phyloP scores from a whole-genome alignment of 2,329 filamentous ascomycete species.

The Mollisia scopiformis region DNA sequence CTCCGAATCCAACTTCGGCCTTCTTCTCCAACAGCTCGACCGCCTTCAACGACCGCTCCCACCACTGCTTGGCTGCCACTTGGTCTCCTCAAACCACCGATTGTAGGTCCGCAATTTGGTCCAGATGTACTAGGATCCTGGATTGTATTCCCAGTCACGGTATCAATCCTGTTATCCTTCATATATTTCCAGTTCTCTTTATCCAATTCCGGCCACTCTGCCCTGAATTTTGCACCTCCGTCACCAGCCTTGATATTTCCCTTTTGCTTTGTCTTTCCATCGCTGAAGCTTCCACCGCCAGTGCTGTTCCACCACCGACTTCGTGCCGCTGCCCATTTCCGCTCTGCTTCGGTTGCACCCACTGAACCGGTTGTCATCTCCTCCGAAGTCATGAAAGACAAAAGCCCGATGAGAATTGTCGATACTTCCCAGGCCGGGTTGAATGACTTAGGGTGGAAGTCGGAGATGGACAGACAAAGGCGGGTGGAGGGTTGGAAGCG shows the following conservation, averaged over 20 bases:
- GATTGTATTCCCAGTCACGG: slow-evolving; percentile 70
- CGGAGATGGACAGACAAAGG: slow-evolving; percentile 92
- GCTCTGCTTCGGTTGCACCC: slow-evolving; percentile 74
- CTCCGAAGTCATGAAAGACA: slow-evolving; percentile 98
- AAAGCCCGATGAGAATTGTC: slow-evolving; percentile 89
- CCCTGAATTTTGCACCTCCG: slow-evolving; percentile 85
- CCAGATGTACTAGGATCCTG: slow-evolving; percentile 51
- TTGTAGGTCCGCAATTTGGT: slow-evolving; percentile 61
- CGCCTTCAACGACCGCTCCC: slow-evolving; percentile 74
- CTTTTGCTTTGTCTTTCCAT: slow-evolving; percentile 49
- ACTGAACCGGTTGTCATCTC: slow-evolving; percentile 98
- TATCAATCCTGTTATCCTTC: slow-evolving; percentile 78
- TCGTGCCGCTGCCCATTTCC: slow-evolving; percentile 74
- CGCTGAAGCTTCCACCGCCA: slow-evolving; percentile 60
- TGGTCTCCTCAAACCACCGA: slow-evolving; percentile 65
- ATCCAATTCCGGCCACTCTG: slow-evolving; percentile 90
- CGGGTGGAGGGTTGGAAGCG: slow-evolving; percentile 92
- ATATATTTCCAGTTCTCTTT: slow-evolving; percentile 93
- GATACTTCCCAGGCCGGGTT: slow-evolving; percentile 98
- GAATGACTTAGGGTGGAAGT: slow-evolving; percentile 97
- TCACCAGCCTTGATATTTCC: slow-evolving; percentile 91
- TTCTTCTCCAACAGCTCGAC: slow-evolving; percentile 74
- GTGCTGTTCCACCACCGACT: slow-evolving; percentile 97
- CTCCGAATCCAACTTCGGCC: slow-evolving; percentile 80
- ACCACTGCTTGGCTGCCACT: slow-evolving; percentile 55